Percentiles rank a stretch among this genome's conserved stretches.
These are phyloP conservation scores for Candida berthetii DNA, from an alignment of 805 yeast species.

Conservation along the genomic window DNA sequence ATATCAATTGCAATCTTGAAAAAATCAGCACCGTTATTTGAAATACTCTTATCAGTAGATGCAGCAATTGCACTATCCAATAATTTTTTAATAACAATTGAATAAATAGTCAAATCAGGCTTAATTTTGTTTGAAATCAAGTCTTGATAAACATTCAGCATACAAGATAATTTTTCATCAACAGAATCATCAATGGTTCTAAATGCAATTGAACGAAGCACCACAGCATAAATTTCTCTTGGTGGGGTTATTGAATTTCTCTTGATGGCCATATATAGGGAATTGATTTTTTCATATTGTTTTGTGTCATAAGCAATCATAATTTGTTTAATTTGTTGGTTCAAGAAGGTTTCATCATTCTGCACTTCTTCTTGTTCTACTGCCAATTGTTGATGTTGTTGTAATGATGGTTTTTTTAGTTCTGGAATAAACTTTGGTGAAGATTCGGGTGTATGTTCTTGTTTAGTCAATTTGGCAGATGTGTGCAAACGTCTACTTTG, in stretches of 20 bases:
- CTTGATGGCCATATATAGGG: constrained; percentile 32
- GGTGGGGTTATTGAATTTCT: constrained; percentile 42
- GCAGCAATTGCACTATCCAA: constrained; percentile 42
- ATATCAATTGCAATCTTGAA: constrained; percentile 45
- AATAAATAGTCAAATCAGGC: constrained; percentile 52
- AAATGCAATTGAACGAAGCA: constrained; percentile 45
- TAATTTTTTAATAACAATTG: constrained; percentile 42
- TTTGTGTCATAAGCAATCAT: constrained; percentile 16
- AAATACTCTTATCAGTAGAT: constrained; percentile 25
- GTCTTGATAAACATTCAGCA: constrained; percentile 66
- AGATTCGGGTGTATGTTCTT: constrained; percentile 6
- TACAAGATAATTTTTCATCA: constrained; percentile 55
- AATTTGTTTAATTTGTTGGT: constrained; percentile 25
- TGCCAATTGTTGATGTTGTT: too few relatives aligned
- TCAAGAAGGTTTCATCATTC: constrained; percentile 21
- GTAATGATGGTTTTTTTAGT: background rate
- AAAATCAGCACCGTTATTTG: constrained; percentile 36
- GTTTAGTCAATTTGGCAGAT: background rate
- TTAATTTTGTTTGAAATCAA: constrained; percentile 45
- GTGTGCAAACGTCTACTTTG: background rate
- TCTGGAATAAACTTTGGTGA: background rate
- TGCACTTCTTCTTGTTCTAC: constrained; percentile 11
- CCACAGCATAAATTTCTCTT: constrained; percentile 43
- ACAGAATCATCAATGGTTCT: constrained; percentile 46
- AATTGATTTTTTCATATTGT: constrained; percentile 28